These are phyloP conservation scores for Dictyostelium brefeldianum DNA, from an alignment of 78 protist genomes.

Conservation along the genomic window DNA sequence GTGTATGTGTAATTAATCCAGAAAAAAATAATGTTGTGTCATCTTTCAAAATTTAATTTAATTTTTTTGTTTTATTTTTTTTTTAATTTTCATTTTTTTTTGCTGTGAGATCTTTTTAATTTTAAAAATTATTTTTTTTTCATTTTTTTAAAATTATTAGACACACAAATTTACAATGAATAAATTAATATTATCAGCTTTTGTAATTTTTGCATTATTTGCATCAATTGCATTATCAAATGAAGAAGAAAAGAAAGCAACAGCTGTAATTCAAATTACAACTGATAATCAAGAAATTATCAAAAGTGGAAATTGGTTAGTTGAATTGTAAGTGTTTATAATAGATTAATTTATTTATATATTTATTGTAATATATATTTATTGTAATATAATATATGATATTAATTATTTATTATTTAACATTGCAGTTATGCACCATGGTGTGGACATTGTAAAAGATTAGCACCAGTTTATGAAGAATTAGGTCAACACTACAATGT, in stretches of 20 bases:
- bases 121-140: too few species aligned
- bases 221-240: not conserved
- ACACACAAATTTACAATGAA: not conserved
- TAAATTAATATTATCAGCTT: not conserved
- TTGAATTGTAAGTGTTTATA: slow-evolving; percentile 3
- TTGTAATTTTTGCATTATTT: not conserved
- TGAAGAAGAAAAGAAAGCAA: not conserved
- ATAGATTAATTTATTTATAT: too few species aligned
- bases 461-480: slow-evolving; percentile 89
- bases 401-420: too few species aligned
- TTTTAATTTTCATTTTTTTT: too few species aligned
- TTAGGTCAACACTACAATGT: slow-evolving; percentile 63
- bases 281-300: slow-evolving; percentile 4
- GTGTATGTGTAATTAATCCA: too few species aligned
- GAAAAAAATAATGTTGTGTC: too few species aligned
- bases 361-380: not conserved
- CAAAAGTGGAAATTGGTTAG: slow-evolving; percentile 21
- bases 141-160: too few species aligned
- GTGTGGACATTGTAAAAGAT: slow-evolving; percentile 95
- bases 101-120: too few species aligned
- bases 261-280: slow-evolving; percentile 22
- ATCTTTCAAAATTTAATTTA: too few species aligned
- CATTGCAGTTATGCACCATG: slow-evolving; percentile 86
- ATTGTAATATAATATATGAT: not conserved
- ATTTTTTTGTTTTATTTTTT: too few species aligned